Conservation (phyloP, 805 yeast genomes). For the Starmerella apicola region DNA sequence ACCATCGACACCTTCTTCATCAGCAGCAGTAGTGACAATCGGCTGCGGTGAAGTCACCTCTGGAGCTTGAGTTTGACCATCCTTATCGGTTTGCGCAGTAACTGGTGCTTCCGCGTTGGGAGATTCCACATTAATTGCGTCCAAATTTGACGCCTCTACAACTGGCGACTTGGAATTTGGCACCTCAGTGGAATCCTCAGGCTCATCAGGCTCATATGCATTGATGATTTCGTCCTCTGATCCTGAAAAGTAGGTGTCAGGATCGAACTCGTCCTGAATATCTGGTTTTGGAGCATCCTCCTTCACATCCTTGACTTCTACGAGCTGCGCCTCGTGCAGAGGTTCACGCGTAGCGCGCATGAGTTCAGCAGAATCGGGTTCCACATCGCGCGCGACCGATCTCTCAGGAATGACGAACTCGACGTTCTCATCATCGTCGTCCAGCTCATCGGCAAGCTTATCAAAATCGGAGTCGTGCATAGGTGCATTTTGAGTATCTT, state of each 20-base stretch:
- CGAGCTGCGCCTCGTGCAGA: conserved; percentile 12
- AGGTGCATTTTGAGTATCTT: no score
- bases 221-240: no score
- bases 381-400: conserved; percentile 15
- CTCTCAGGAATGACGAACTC: conserved; percentile 14
- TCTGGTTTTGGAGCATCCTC: not conserved
- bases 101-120: no score
- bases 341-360: conserved; percentile 17
- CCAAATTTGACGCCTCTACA: no score
- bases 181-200: no score
- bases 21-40: no score
- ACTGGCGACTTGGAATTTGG: no score
- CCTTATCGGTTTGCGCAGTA: no score
- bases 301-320: conserved; percentile 3
- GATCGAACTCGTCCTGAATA: conserved; percentile 2
- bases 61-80: no score
- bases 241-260: conserved; percentile 5
- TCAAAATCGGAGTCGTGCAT: conserved; percentile 1
- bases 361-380: conserved; percentile 13
- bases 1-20: no score
- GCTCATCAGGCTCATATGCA: no score
- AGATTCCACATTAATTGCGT: not conserved
- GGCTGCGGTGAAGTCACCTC: no score
- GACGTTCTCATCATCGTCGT: not conserved
- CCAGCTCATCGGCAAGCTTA: not conserved